Evolutionary conservation across 176 grass and related monocot genomes (phyloP).

Genomic region (Tuctoria greenei): DNA sequence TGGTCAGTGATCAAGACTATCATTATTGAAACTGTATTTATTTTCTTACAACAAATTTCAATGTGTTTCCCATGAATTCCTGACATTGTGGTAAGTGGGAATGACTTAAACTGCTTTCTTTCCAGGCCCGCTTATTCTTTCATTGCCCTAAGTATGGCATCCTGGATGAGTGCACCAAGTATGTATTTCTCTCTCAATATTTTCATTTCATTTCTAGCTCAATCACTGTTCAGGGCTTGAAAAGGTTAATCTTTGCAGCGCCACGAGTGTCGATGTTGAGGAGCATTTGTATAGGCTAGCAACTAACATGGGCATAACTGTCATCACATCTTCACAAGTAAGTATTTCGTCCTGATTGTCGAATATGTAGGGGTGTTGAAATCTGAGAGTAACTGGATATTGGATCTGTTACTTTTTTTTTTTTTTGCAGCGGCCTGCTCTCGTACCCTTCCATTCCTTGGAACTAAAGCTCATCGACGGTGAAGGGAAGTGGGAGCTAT

Average conservation of each 20-base stretch:
- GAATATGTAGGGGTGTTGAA: neutral
- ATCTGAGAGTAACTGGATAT: neutral
- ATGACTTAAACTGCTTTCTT: constrained; percentile 20
- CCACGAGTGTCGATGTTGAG: constrained; percentile 94
- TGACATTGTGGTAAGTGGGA: constrained; percentile 8
- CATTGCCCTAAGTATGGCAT: constrained; percentile 84
- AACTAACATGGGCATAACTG: constrained; percentile 90
- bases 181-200: constrained; percentile 23
- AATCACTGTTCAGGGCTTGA: neutral
- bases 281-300: constrained; percentile 94
- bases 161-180: constrained; percentile 99
- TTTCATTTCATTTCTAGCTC: neutral
- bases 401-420: neutral
- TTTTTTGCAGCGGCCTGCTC: constrained; percentile 74
- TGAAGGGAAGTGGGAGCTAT: constrained; percentile 93
- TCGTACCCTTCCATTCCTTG: constrained; percentile 89
- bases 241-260: constrained; percentile 51
- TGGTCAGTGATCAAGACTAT: constrained; percentile 55
- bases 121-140: constrained; percentile 94
- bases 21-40: constrained; percentile 12
- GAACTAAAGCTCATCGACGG: constrained; percentile 95
- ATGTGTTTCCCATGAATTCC: neutral
- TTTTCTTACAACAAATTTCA: neutral
- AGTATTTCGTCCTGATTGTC: constrained; percentile 2
- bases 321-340: constrained; percentile 94